Conservation (phyloP, 2,329 filamentous ascomycete species). For the Scopulariopsis brevicaulis region DNA sequence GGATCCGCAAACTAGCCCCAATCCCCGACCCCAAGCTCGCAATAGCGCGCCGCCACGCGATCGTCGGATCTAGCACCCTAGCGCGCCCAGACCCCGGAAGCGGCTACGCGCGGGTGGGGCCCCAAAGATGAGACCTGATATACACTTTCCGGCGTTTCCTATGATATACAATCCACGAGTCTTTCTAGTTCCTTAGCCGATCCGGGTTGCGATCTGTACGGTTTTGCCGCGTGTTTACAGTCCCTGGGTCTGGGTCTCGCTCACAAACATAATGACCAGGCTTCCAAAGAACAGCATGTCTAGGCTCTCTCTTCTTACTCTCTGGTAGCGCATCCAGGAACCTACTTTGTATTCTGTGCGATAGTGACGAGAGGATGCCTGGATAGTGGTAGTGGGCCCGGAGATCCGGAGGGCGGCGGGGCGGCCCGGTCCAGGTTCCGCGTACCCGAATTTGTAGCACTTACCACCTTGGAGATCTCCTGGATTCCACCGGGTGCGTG, state of each 20-base stretch:
- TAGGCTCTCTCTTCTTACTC: background rate
- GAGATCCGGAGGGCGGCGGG: too few relatives aligned
- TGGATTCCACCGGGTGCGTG: background rate
- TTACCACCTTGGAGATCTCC: too few relatives aligned
- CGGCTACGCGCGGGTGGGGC: background rate
- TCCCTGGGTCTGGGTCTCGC: background rate
- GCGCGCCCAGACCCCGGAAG: background rate
- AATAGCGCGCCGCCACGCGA: too few relatives aligned
- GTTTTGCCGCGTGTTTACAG: background rate
- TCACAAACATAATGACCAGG: background rate
- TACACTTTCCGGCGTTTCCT: background rate
- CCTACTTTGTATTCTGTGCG: background rate
- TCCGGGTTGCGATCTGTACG: background rate
- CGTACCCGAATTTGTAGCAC: too few relatives aligned
- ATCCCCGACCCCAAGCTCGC: too few relatives aligned
- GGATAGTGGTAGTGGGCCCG: too few relatives aligned
- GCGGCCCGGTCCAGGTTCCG: too few relatives aligned
- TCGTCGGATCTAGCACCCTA: too few relatives aligned
- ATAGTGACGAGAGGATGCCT: constrained; percentile 30
- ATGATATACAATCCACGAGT: background rate
- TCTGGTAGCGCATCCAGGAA: background rate
- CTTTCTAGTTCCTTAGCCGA: background rate
- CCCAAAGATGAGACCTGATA: background rate
- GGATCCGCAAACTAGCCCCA: too few relatives aligned
- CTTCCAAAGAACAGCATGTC: constrained; percentile 1